A percentile compares a stretch with the other conserved stretches of the same genome.
Evolutionary conservation across 331 rosid genomes (phyloP).

Genomic region (Spiraea crenata): DNA sequence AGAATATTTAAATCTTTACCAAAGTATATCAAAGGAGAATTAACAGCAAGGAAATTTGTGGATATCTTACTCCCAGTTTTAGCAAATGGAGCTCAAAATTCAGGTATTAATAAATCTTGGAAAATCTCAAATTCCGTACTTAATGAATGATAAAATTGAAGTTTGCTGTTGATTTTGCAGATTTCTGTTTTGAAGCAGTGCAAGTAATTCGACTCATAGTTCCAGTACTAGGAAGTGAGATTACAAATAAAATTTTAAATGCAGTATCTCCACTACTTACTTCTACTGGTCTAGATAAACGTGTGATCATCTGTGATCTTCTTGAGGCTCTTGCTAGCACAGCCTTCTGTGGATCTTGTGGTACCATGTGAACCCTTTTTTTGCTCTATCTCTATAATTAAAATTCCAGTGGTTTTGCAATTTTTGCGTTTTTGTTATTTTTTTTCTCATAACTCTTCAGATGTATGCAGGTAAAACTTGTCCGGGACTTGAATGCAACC

Average conservation of each 20-base stretch:
- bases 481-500: slow-evolving; percentile 67
- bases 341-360: slow-evolving; percentile 55
- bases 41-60: slow-evolving; percentile 58
- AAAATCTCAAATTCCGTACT: slow-evolving; percentile 14
- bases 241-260: slow-evolving; percentile 54
- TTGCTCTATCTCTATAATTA: slow-evolving; percentile 9
- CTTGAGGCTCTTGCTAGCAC: slow-evolving; percentile 65
- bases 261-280: slow-evolving; percentile 63
- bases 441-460: slow-evolving; percentile 11
- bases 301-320: slow-evolving; percentile 68
- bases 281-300: slow-evolving; percentile 60
- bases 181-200: slow-evolving; percentile 52
- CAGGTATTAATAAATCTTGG: slow-evolving; percentile 45
- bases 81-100: slow-evolving; percentile 48
- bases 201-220: slow-evolving; percentile 57
- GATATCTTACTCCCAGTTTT: slow-evolving; percentile 65
- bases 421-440: slow-evolving; percentile 13
- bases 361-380: slow-evolving; percentile 42
- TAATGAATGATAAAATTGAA: slow-evolving; percentile 22
- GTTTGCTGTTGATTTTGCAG: slow-evolving; percentile 45
- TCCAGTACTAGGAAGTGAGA: slow-evolving; percentile 54
- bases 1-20: slow-evolving; percentile 70
- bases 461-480: slow-evolving; percentile 65
- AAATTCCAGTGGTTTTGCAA: slow-evolving; percentile 9
- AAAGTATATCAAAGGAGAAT: slow-evolving; percentile 52